phyloP scores from a whole-genome alignment of 257 asterid genomes.

The Solanum tarijense region DNA sequence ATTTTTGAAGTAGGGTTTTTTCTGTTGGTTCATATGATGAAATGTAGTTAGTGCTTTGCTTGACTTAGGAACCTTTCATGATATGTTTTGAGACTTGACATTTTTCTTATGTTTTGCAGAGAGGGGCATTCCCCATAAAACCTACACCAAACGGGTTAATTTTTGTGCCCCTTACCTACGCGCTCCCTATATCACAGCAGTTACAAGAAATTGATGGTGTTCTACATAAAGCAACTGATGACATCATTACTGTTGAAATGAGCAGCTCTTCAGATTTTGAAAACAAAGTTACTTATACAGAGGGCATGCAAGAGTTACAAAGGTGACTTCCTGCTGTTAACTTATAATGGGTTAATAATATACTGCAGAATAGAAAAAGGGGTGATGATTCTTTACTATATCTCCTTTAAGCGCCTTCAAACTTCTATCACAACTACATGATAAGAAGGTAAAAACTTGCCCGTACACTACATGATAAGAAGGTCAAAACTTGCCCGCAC shows the following conservation, averaged over 20 bases:
- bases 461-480: not conserved
- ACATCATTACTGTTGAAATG: slow-evolving; percentile 73
- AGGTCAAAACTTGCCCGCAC: not conserved
- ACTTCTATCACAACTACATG: not conserved
- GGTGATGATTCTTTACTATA: not conserved
- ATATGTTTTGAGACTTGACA: not conserved
- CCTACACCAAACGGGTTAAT: slow-evolving; percentile 74
- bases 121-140: slow-evolving; percentile 84
- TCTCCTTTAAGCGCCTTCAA: not conserved
- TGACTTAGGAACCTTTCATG: not conserved
- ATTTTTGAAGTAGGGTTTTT: not conserved
- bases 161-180: slow-evolving; percentile 70
- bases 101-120: slow-evolving; percentile 41
- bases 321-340: slow-evolving; percentile 27
- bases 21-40: not conserved
- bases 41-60: not conserved
- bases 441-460: not conserved
- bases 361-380: not conserved
- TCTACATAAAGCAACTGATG: slow-evolving; percentile 97
- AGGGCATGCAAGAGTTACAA: slow-evolving; percentile 67
- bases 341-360: not conserved
- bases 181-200: slow-evolving; percentile 61
- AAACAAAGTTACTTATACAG: slow-evolving; percentile 40
- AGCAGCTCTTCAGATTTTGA: slow-evolving; percentile 35
- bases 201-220: slow-evolving; percentile 66